phyloP scores from a whole-genome alignment of 192 early-diverging fungal species.

The Mortierella antarctica region DNA sequence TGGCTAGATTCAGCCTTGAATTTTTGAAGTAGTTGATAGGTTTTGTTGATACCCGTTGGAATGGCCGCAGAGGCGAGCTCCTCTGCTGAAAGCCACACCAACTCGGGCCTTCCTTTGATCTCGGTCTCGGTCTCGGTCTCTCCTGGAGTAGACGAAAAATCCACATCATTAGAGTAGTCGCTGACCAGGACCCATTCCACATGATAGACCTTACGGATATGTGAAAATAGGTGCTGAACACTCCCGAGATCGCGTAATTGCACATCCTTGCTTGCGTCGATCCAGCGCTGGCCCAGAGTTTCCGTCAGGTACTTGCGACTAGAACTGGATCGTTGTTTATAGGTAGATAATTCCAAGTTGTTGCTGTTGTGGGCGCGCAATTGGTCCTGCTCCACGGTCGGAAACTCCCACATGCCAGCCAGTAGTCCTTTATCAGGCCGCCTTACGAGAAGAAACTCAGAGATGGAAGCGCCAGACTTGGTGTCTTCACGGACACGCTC shows the following conservation, averaged over 20 bases:
- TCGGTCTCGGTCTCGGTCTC: neutral
- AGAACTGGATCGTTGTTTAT: slow-evolving; percentile 26
- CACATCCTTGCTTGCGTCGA: slow-evolving; percentile 11
- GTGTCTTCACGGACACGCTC: slow-evolving; percentile 32
- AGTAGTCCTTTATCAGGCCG: slow-evolving; percentile 69
- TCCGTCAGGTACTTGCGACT: slow-evolving; percentile 23
- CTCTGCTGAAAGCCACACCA: slow-evolving; percentile 55
- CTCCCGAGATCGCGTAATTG: slow-evolving; percentile 59
- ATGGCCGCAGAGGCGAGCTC: slow-evolving; percentile 63
- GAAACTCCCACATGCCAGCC: slow-evolving; percentile 85
- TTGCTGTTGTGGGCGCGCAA: slow-evolving; percentile 3
- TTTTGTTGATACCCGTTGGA: slow-evolving; percentile 69
- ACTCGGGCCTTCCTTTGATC: slow-evolving; percentile 1
- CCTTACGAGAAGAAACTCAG: slow-evolving; percentile 65
- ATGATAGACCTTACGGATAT: slow-evolving; percentile 69
- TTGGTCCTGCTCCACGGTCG: slow-evolving; percentile 56
- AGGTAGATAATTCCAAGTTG: slow-evolving; percentile 13
- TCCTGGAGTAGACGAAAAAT: neutral
- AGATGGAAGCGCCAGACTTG: slow-evolving; percentile 11
- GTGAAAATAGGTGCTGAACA: slow-evolving; percentile 75
- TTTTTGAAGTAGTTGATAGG: slow-evolving; percentile 61
- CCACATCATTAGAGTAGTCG: neutral
- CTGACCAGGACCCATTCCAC: slow-evolving; percentile 55
- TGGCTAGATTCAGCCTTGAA: slow-evolving; percentile 3
- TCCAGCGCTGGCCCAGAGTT: slow-evolving; percentile 12